phyloP scores from a whole-genome alignment of 179 eudicot species.

The Beta corolliflora region DNA sequence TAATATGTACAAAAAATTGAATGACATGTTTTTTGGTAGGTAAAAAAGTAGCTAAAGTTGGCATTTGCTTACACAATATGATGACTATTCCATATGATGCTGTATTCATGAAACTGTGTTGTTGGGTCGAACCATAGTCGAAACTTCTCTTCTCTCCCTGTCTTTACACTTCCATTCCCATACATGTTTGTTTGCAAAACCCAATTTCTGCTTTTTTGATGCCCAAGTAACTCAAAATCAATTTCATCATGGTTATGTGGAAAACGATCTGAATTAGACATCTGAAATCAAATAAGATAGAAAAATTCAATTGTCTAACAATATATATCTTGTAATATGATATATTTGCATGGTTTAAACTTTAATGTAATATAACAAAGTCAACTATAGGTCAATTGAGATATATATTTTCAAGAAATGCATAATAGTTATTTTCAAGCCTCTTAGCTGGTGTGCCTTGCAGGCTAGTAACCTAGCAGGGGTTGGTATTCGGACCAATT shows the following conservation, averaged over 20 bases:
- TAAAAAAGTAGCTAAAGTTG: not conserved
- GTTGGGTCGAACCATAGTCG: constrained; percentile 94
- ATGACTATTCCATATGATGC: constrained; percentile 84
- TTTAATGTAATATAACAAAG: too few species aligned
- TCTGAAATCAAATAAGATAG: constrained; percentile 31
- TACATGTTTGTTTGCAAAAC: constrained; percentile 82
- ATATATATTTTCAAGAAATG: too few species aligned
- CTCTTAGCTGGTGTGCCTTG: too few species aligned
- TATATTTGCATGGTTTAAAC: too few species aligned
- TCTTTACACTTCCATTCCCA: constrained; percentile 83
- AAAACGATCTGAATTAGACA: constrained; percentile 66
- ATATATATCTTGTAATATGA: too few species aligned
- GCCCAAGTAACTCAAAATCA: constrained; percentile 88
- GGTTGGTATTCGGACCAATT: too few species aligned
- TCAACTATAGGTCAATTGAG: too few species aligned
- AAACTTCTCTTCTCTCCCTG: constrained; percentile 87
- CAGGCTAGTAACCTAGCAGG: too few species aligned
- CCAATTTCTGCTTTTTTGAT: constrained; percentile 76
- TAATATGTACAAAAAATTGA: not conserved
- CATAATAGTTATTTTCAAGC: too few species aligned
- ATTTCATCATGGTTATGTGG: constrained; percentile 92
- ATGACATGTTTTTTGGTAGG: not conserved
- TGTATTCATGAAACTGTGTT: constrained; percentile 64
- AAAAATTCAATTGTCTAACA: not conserved
- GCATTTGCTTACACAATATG: constrained; percentile 72